Conservation (phyloP, 73 alveolate species). For the Chromera velia region DNA sequence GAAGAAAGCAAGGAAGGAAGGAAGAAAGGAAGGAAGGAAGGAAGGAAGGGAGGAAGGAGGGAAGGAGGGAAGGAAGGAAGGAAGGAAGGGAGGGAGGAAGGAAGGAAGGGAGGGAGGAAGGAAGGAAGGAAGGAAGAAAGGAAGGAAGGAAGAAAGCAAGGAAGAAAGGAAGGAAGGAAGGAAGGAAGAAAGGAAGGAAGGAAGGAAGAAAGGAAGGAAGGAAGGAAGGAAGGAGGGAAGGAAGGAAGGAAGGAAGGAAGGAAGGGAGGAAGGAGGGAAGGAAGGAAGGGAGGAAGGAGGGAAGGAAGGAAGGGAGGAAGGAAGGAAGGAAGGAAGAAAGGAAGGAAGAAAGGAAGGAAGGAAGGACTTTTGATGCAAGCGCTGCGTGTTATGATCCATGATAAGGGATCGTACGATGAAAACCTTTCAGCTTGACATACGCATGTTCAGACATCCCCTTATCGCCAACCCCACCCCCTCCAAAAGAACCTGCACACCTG, state of each 20-base stretch:
- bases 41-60: slow-evolving; percentile 9
- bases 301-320: slow-evolving; percentile 19
- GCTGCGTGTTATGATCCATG: no score
- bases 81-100: slow-evolving; percentile 10
- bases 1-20: no score
- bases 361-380: slow-evolving; percentile 6
- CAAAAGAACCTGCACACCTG: no score
- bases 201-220: slow-evolving; percentile 19
- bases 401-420: no score
- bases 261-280: slow-evolving; percentile 15
- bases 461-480: no score
- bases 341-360: slow-evolving; percentile 17
- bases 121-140: slow-evolving; percentile 17
- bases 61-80: slow-evolving; percentile 11
- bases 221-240: slow-evolving; percentile 14
- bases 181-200: slow-evolving; percentile 21
- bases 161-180: slow-evolving; percentile 19
- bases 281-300: slow-evolving; percentile 18
- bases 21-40: slow-evolving; percentile 17
- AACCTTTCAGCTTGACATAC: no score
- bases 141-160: no score
- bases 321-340: slow-evolving; percentile 21
- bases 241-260: slow-evolving; percentile 13
- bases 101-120: slow-evolving; percentile 17
- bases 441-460: no score